These are phyloP conservation scores for Casaregolazyma suthepensis DNA, from an alignment of 1,139 yeast species.

Conservation along the genomic window DNA sequence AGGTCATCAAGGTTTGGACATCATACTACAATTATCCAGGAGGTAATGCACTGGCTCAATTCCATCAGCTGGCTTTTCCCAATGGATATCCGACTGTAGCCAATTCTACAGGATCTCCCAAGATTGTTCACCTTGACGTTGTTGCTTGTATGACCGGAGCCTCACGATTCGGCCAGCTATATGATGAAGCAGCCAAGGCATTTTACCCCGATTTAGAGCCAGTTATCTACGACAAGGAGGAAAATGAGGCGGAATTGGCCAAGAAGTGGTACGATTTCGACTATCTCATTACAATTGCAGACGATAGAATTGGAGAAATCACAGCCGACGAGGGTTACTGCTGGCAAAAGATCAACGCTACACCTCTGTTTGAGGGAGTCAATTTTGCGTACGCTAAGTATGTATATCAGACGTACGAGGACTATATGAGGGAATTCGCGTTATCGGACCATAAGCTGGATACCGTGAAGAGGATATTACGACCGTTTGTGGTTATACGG, in stretches of 20 bases:
- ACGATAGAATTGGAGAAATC: constrained; percentile 20
- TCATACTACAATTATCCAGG: constrained; percentile 87
- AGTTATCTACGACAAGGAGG: constrained; percentile 72
- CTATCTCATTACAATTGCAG: constrained; percentile 48
- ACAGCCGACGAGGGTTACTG: constrained; percentile 22
- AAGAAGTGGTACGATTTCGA: constrained; percentile 52
- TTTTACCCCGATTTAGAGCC: constrained; percentile 14
- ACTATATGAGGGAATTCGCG: not conserved
- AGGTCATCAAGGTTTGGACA: constrained; percentile 50
- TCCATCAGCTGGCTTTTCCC: constrained; percentile 37
- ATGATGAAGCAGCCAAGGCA: constrained; percentile 21
- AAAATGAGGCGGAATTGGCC: constrained; percentile 38
- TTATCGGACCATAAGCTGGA: not conserved
- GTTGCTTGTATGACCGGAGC: constrained; percentile 88
- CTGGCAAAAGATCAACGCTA: constrained; percentile 39
- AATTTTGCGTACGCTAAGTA: constrained; percentile 17
- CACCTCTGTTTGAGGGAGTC: constrained; percentile 37
- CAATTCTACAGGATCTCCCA: constrained; percentile 7
- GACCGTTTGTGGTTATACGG: constrained; percentile 2
- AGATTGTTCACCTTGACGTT: constrained; percentile 63
- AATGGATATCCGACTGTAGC: constrained; percentile 3
- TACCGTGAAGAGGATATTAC: not conserved
- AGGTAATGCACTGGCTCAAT: constrained; percentile 57
- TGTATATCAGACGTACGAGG: not conserved
- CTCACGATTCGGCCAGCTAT: constrained; percentile 61